Conservation (phyloP, 2,329 filamentous ascomycete genomes). For the Claviceps sp. region DNA sequence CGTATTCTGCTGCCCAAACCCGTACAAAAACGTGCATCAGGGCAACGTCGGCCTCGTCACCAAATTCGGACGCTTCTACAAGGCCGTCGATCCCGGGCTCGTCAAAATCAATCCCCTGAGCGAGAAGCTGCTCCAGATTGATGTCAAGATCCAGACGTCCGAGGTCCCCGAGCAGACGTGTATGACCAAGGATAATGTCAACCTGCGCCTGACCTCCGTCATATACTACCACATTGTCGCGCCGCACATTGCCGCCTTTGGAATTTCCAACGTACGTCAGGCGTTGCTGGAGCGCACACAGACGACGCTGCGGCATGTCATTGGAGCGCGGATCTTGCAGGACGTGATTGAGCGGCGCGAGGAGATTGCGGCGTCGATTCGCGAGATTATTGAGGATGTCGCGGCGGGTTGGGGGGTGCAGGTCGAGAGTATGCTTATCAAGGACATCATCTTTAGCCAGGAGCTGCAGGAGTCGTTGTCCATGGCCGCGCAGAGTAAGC, state of each 20-base stretch:
- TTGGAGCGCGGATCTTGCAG: conserved; percentile 88
- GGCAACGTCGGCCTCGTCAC: conserved; percentile 92
- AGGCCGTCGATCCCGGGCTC: conserved; percentile 89
- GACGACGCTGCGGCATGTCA: conserved; percentile 91
- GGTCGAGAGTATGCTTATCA: conserved; percentile 97
- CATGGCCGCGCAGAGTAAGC: conserved; percentile 97
- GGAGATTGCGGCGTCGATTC: conserved; percentile 88
- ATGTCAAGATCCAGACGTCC: conserved; percentile 98
- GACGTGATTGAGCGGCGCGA: conserved; percentile 97
- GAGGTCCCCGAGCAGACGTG: conserved; percentile 93
- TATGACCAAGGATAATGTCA: conserved; percentile 99
- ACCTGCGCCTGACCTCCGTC: conserved; percentile 81
- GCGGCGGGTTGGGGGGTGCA: conserved; percentile 88
- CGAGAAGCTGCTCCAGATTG: conserved; percentile 79
- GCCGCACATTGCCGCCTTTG: conserved; percentile 94
- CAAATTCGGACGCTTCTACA: conserved; percentile 89
- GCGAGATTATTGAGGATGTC: conserved; percentile 95
- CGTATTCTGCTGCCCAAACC: conserved; percentile 87
- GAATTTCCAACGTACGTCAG: conserved; percentile 86
- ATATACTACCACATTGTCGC: conserved; percentile 98
- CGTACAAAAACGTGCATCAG: conserved; percentile 83
- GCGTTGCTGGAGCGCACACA: conserved; percentile 97
- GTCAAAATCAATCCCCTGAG: conserved; percentile 95
- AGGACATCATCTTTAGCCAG: conserved; percentile 94
- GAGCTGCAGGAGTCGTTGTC: conserved; percentile 92